Base-by-base conservation (phyloP, 2,329 filamentous ascomycete genomes). In the Pestalotiopsis sp. region DNA sequence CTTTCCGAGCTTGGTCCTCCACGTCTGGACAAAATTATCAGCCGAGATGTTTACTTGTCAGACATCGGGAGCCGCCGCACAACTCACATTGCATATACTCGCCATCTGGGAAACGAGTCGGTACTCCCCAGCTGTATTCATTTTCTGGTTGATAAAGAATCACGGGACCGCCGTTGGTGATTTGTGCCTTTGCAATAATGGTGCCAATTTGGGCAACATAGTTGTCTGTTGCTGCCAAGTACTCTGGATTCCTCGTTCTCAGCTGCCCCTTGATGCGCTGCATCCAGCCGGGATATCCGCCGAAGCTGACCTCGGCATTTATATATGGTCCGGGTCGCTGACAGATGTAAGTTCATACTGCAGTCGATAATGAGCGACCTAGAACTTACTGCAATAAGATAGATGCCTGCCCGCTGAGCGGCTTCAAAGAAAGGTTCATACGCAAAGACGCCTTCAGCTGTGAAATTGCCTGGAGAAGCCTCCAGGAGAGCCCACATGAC, bases 261-360 rank as follows among this genome's bases (percentile, higher is more conserved):
- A 93, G 78, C 1, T 83, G 84, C 1, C 87, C 92, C 65, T 87
- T 86, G 20, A 91, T 81, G 14, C 91, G 84, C 75, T 92, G 89
- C n/a, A 94, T 77, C 93, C 93, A 95, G 1, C 93, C 93, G 0
- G 93, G 93, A 71, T 92, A 94, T 0, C 93, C 93, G 66, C 93
- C 93, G 0, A 92, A 92, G 4, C 87, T 89, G 0, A 84, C 88
- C 77, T 95, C 93, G 0, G 92, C 93, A 74, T 95, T 93, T 80
- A 94, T 93, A 65, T 93, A 93, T 0, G 91, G 90, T 0, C 91
- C 90, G 0, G 90, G 90, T 0, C 87, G 82, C 63, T 65, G 25
- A 27, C 12, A 27, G 3, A 12, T 63, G 12, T 63, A 4, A 63
- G 60, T n/a, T 41, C 38, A 6, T 6, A 4, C 14, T 60, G 1